Percentiles rank a stretch among this genome's conserved stretches.
phyloP scores from a whole-genome alignment of 2,329 filamentous ascomycete genomes.

The Fusarium phyllophilum region DNA sequence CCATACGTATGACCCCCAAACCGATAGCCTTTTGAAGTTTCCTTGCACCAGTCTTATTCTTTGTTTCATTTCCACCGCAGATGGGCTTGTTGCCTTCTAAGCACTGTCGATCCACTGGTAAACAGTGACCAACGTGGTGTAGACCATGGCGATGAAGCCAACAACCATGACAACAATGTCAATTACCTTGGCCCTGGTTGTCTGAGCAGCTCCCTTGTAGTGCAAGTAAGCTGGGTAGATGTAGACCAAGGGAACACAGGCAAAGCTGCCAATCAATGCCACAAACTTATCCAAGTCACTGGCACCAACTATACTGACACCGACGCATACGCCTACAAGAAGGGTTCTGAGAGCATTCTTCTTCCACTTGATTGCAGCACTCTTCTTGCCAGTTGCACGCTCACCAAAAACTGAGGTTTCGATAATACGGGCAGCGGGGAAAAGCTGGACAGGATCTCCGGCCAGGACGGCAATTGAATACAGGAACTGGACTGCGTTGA shows the following conservation, averaged over 20 bases:
- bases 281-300: slow-evolving; percentile 80
- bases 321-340: slow-evolving; percentile 68
- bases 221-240: slow-evolving; percentile 80
- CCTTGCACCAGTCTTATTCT: slow-evolving; percentile 18
- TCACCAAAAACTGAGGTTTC: slow-evolving; percentile 75
- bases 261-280: slow-evolving; percentile 76
- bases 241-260: slow-evolving; percentile 80
- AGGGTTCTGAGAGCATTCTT: slow-evolving; percentile 74
- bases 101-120: slow-evolving; percentile 49
- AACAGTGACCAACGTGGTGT: slow-evolving; percentile 72
- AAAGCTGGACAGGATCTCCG: slow-evolving; percentile 78
- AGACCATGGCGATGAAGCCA: slow-evolving; percentile 74
- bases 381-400: slow-evolving; percentile 72
- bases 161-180: slow-evolving; percentile 72
- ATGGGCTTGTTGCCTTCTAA: slow-evolving; percentile 1
- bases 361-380: slow-evolving; percentile 75
- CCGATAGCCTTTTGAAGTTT: slow-evolving; percentile 28
- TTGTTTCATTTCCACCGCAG: neutral
- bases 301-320: slow-evolving; percentile 71
- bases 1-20: neutral
- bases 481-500: slow-evolving; percentile 79
- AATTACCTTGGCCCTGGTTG: slow-evolving; percentile 62
- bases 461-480: slow-evolving; percentile 80
- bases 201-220: slow-evolving; percentile 71
- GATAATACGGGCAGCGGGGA: slow-evolving; percentile 77